Evolutionary conservation across 1,284 basidiomycete genomes (phyloP).

Genomic region (Mycena citricolor): DNA sequence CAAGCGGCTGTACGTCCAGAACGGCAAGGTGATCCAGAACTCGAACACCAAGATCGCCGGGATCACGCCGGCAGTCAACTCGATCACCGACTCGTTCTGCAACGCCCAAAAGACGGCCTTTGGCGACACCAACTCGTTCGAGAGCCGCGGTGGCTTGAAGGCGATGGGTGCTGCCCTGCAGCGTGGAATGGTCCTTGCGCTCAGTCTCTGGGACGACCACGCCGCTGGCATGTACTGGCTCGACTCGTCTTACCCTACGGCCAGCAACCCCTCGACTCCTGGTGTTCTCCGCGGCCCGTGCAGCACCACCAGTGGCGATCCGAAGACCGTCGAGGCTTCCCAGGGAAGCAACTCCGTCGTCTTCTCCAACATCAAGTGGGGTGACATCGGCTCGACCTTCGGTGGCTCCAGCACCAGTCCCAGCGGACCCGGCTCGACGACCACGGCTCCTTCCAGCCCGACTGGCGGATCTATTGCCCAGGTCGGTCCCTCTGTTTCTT

Average conservation of each 20-base stretch:
- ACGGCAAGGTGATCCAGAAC: slow-evolving; percentile 52
- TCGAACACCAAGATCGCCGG: slow-evolving; percentile 43
- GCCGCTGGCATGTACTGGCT: slow-evolving; percentile 49
- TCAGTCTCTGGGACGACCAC: slow-evolving; percentile 58
- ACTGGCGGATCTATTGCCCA: slow-evolving; percentile 1
- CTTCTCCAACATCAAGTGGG: slow-evolving; percentile 58
- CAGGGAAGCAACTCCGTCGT: slow-evolving; percentile 42
- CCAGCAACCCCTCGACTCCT: slow-evolving; percentile 31
- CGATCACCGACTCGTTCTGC: slow-evolving; percentile 43
- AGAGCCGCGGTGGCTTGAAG: slow-evolving; percentile 38
- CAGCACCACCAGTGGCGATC: slow-evolving; percentile 46
- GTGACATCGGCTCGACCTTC: slow-evolving; percentile 48
- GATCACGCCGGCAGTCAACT: slow-evolving; percentile 27
- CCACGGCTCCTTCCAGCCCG: neutral
- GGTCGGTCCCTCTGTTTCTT: neutral
- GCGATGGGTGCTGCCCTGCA: slow-evolving; percentile 36
- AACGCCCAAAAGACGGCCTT: slow-evolving; percentile 40
- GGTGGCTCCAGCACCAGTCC: slow-evolving; percentile 9
- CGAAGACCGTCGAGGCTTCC: slow-evolving; percentile 42
- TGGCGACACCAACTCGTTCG: slow-evolving; percentile 46
- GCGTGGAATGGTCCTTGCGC: slow-evolving; percentile 43
- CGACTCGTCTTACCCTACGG: slow-evolving; percentile 41
- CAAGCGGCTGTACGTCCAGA: slow-evolving; percentile 54
- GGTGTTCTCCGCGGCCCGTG: slow-evolving; percentile 52
- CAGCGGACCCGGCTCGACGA: neutral